Conservation (phyloP, 1,284 basidiomycete genomes). For the Melampsora larici-populina region DNA sequence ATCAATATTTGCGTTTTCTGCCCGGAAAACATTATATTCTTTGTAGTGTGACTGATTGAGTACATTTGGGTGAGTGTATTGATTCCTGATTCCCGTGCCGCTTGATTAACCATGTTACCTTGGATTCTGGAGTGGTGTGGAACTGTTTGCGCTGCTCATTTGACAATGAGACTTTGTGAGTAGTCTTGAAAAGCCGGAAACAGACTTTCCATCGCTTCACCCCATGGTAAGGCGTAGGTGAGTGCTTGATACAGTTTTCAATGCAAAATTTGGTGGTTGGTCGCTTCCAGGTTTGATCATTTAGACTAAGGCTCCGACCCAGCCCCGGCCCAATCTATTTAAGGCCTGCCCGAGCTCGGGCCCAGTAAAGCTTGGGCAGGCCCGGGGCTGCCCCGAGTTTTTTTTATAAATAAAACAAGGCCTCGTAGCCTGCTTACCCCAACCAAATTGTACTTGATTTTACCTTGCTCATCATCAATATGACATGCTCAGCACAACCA, state of each 20-base stretch:
- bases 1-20: too few species aligned
- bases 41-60: too few species aligned
- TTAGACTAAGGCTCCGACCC: background rate
- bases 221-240: constrained; percentile 4
- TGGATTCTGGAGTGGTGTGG: constrained; percentile 4
- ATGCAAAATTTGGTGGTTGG: background rate
- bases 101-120: constrained; percentile 14
- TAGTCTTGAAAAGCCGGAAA: background rate
- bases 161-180: background rate
- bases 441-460: too few species aligned
- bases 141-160: background rate
- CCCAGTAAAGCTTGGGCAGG: too few species aligned
- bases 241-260: background rate
- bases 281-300: constrained; percentile 12
- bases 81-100: background rate
- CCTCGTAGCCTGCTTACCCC: too few species aligned
- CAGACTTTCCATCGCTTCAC: constrained; percentile 5
- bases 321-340: too few species aligned
- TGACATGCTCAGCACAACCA: too few species aligned
- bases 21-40: too few species aligned
- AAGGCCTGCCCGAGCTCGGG: too few species aligned
- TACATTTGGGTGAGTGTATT: constrained; percentile 18
- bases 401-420: too few species aligned
- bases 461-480: too few species aligned
- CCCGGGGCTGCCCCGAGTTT: too few species aligned